Conservation (phyloP, 2,329 filamentous ascomycete species). For the Cladosporium oxysporum region DNA sequence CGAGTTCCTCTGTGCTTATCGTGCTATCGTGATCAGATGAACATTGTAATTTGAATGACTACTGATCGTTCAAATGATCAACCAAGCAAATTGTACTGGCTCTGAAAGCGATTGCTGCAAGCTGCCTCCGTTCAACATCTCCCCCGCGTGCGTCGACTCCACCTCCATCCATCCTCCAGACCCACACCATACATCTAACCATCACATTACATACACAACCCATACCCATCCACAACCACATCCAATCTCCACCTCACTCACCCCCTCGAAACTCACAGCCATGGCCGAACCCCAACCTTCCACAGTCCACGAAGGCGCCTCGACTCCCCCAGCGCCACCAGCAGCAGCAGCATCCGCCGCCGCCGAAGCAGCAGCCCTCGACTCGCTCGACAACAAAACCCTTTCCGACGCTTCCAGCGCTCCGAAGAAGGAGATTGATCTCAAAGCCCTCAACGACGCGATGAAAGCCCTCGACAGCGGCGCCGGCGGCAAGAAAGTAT, state of each 20-base stretch:
- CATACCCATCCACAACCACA: not conserved
- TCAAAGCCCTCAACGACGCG: conserved; percentile 70
- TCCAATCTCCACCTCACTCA: not conserved
- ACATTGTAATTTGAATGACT: not conserved
- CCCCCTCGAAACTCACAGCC: not conserved
- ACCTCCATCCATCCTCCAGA: not conserved
- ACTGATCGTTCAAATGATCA: not conserved
- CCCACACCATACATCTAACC: not conserved
- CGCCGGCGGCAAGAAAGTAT: conserved; percentile 41
- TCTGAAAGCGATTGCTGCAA: not conserved
- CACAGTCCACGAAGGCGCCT: conserved; percentile 61
- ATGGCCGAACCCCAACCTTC: conserved; percentile 65
- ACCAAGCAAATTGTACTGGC: not conserved
- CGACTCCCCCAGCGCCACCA: conserved; percentile 55
- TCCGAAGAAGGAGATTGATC: conserved; percentile 63
- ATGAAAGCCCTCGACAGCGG: conserved; percentile 61
- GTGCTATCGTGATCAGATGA: not conserved
- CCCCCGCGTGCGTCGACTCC: not conserved
- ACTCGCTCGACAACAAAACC: conserved; percentile 62
- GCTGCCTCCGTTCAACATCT: not conserved
- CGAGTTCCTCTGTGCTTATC: not conserved
- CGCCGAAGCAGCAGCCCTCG: conserved; percentile 73
- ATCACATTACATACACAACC: not conserved
- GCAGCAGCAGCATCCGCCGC: conserved; percentile 73
- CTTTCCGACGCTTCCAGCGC: conserved; percentile 46